Evolutionary conservation across 208 protist species (phyloP).

Genomic region (Leishmania major): DNA sequence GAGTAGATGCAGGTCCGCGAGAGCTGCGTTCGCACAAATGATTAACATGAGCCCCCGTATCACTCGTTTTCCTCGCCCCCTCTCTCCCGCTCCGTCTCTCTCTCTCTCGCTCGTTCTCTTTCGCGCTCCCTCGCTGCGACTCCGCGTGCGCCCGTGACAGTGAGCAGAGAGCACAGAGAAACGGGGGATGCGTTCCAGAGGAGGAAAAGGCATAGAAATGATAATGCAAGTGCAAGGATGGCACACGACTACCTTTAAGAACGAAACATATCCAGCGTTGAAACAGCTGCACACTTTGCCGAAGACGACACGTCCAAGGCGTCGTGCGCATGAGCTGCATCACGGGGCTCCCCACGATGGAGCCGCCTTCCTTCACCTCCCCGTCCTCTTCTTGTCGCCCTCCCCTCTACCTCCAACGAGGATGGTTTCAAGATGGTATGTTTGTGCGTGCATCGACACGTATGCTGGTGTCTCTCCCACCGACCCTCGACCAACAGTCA

Average conservation of each 20-base stretch:
- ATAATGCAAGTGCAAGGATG: background rate
- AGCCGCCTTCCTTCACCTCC: background rate
- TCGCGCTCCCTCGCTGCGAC: background rate
- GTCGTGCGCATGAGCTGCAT: background rate
- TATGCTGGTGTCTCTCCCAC: background rate
- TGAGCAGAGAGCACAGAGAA: background rate
- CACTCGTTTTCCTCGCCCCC: background rate
- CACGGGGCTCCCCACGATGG: background rate
- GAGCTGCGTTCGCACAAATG: background rate
- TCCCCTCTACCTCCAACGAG: background rate
- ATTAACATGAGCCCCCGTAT: background rate
- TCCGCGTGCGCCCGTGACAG: background rate
- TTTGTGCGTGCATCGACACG: background rate
- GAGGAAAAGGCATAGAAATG: constrained; percentile 8
- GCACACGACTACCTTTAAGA: background rate
- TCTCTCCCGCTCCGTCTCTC: too few species aligned
- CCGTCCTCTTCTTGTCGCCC: background rate
- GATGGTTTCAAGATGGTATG: background rate
- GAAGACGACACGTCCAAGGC: background rate
- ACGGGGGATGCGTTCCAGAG: background rate
- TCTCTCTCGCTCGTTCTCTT: background rate
- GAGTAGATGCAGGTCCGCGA: background rate
- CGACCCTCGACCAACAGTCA: background rate
- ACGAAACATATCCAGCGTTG: background rate
- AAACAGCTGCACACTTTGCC: background rate